Base-by-base conservation (phyloP, 225 moss, liverwort and hornwort species). In the Neckera pumila region DNA sequence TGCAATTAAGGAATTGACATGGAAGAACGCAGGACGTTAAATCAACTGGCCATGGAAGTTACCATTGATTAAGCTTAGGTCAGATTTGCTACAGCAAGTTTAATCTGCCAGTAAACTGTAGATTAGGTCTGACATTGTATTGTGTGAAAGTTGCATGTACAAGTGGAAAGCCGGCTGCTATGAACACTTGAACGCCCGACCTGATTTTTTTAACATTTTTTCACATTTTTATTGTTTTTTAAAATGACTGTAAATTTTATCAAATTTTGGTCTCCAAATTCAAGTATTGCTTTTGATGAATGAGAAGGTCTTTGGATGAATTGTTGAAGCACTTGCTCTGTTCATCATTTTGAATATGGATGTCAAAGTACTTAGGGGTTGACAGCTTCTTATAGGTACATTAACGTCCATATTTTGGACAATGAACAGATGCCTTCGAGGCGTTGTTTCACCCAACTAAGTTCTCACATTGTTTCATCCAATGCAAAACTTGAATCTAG, bases 311-410 rank as follows among this genome's bases (percentile, higher is more conserved):
- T 47, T 30, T 47, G 31, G 12, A 33, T n/a, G n/a, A n/a, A n/a
- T n/a, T n/a, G n/a, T n/a, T n/a, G n/a, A n/a, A n/a, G n/a, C n/a
- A n/a, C n/a, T 7, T 4, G 20, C 1, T 75, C 0, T 28, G 0
- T 75, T 49, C 12, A 75, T 20, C 33, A 49, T 7, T 19, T 45
- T 2, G 4, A 74, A 47, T 31, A 31, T 74, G 11, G 18, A 45
- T 73, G 30, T 45, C 0, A 17, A 72, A 45, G 17, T 2, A 0
- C 3, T 45, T 18, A 11, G 30, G 11, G 1, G 0, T 73, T 45
- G 18, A 12, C 1, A 74, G 0, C 4, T 74, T 74, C 17, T 31
- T 1, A 47, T 7, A 19, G 0, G 1, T 7, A 19, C n/a, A n/a
- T n/a, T n/a, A n/a, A n/a, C n/a, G n/a, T n/a, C n/a, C n/a, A n/a